phyloP scores from a whole-genome alignment of 2,329 filamentous ascomycete species.

The Ceratocystis huliohia region DNA sequence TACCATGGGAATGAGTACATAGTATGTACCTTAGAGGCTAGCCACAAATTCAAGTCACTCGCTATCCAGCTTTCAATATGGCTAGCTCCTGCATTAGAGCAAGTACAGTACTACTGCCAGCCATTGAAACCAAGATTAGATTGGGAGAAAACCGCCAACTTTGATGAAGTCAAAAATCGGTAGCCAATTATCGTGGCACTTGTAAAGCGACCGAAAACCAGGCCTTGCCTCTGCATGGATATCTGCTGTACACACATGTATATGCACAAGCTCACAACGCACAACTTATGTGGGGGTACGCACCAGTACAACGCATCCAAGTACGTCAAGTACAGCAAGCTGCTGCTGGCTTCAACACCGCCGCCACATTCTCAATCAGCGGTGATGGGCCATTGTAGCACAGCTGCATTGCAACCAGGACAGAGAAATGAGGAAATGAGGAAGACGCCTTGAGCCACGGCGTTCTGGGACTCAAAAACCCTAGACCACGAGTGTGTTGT shows the following conservation, averaged over 20 bases:
- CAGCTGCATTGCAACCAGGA: too few relatives aligned
- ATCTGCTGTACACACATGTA: background rate
- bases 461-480: background rate
- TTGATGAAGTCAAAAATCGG: background rate
- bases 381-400: background rate
- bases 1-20: background rate
- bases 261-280: background rate
- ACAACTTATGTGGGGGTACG: background rate
- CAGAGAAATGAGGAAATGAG: background rate
- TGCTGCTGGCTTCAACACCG: background rate
- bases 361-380: background rate
- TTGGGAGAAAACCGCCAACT: background rate
- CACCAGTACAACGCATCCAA: background rate
- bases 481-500: too few relatives aligned
- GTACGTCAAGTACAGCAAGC: too few relatives aligned
- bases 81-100: background rate
- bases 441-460: background rate
- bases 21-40: background rate
- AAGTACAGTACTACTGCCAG: background rate
- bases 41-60: background rate
- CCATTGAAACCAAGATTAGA: background rate
- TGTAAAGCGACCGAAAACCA: background rate
- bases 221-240: background rate
- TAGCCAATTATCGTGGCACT: background rate
- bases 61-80: background rate